Percentiles rank a stretch among this genome's conserved stretches.
Evolutionary conservation across 805 yeast genomes (phyloP).

Genomic region (Spencermartinsiella europaea): DNA sequence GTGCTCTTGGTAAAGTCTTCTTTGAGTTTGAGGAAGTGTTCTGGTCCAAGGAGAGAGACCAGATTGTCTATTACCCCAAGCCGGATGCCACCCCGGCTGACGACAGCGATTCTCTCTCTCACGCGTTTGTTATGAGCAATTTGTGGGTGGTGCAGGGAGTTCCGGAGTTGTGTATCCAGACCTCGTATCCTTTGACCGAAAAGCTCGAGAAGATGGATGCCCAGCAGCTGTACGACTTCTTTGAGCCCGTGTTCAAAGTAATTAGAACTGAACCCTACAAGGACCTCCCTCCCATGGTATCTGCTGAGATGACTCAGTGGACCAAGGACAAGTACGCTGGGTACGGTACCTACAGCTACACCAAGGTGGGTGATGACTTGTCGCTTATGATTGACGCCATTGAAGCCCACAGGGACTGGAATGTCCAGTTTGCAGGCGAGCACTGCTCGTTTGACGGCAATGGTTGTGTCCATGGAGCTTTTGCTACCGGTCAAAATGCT

Average conservation of each 20-base stretch:
- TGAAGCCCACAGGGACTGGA: conserved; percentile 11
- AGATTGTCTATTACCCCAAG: conserved; percentile 22
- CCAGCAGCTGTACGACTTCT: conserved; percentile 19
- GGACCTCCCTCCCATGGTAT: conserved; percentile 16
- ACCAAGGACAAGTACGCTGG: conserved; percentile 28
- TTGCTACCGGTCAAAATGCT: conserved; percentile 20
- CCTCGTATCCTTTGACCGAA: conserved; percentile 20
- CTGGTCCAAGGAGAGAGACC: conserved; percentile 27
- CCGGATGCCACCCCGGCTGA: conserved; percentile 11
- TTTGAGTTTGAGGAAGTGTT: conserved; percentile 27
- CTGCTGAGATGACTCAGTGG: conserved; percentile 26
- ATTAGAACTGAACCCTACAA: conserved; percentile 17
- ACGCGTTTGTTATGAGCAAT: conserved; percentile 20
- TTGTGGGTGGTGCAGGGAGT: conserved; percentile 22
- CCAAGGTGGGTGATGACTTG: conserved; percentile 23
- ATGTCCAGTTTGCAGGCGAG: conserved; percentile 30
- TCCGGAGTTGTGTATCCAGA: conserved; percentile 21
- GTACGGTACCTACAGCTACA: conserved; percentile 27
- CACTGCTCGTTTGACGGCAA: conserved; percentile 22
- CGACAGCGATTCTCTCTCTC: conserved; percentile 16
- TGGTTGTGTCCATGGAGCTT: conserved; percentile 24
- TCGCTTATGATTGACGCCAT: conserved; percentile 21
- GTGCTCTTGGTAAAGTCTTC: conserved; percentile 29
- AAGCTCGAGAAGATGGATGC: conserved; percentile 15
- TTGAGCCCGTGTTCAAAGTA: conserved; percentile 21